Conservation (phyloP, 2,329 filamentous ascomycete species). For the Orbilia quercus region DNA sequence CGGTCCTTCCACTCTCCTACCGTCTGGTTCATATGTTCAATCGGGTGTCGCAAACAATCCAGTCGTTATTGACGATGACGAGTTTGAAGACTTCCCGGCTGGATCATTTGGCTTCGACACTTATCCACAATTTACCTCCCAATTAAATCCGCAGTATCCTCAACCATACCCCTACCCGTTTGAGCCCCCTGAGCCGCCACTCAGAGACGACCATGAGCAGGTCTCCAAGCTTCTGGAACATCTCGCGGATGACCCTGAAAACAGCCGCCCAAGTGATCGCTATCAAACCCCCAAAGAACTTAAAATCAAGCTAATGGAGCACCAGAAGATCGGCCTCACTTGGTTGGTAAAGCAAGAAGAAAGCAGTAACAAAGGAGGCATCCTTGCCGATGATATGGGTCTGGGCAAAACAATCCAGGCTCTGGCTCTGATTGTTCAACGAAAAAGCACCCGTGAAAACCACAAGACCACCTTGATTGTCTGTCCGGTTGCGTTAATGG, state of each 20-base stretch:
- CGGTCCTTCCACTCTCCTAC: neutral
- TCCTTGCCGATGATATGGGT: slow-evolving; percentile 84
- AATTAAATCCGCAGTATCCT: neutral
- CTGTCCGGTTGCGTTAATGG: slow-evolving; percentile 16
- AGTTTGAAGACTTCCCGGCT: neutral
- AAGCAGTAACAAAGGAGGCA: slow-evolving; percentile 77
- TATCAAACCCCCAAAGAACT: slow-evolving; percentile 77
- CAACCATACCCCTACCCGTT: neutral
- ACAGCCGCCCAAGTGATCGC: slow-evolving; percentile 70
- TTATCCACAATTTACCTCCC: neutral
- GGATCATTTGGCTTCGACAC: neutral
- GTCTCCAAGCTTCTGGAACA: slow-evolving; percentile 57
- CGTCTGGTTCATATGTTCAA: neutral
- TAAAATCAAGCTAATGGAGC: slow-evolving; percentile 76
- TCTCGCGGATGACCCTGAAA: slow-evolving; percentile 60
- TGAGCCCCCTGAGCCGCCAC: neutral
- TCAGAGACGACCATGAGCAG: slow-evolving; percentile 27
- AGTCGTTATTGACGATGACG: slow-evolving; percentile 24
- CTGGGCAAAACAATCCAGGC: slow-evolving; percentile 86
- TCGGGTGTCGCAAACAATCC: slow-evolving; percentile 17
- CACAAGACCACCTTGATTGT: slow-evolving; percentile 60
- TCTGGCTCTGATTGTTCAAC: slow-evolving; percentile 78
- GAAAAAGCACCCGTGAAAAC: slow-evolving; percentile 69
- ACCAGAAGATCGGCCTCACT: slow-evolving; percentile 80
- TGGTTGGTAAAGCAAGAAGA: slow-evolving; percentile 82